Evolutionary conservation across 352 stramenopile species (phyloP).

Genomic region (Aphanomyces invadans): DNA sequence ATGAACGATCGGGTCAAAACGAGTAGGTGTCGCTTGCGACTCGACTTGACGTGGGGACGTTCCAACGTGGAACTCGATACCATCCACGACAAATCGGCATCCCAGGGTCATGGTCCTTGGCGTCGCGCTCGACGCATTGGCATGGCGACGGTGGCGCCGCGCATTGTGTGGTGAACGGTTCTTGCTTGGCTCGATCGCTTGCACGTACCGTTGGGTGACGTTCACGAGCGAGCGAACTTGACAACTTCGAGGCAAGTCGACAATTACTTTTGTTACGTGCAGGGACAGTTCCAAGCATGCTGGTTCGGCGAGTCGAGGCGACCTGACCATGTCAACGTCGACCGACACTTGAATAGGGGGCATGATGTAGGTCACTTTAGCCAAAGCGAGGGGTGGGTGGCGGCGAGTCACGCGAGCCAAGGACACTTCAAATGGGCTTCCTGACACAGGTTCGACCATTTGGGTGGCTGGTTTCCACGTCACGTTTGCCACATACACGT

Average conservation of each 20-base stretch:
- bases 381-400: background rate
- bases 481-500: background rate
- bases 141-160: background rate
- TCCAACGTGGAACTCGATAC: background rate
- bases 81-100: conserved; percentile 4
- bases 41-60: background rate
- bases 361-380: conserved; percentile 1
- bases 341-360: background rate
- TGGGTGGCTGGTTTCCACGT: no score
- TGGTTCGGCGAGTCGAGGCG: no score
- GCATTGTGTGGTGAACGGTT: background rate
- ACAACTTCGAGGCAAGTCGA: conserved; percentile 3
- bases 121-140: background rate
- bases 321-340: background rate
- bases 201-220: no score
- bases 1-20: conserved; percentile 35
- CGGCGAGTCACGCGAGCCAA: background rate
- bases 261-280: conserved; percentile 6
- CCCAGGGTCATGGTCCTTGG: background rate
- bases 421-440: background rate
- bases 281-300: no score
- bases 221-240: no score
- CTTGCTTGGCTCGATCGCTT: background rate
- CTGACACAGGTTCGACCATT: no score
- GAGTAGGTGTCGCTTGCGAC: no score